Evolutionary conservation across 2,329 filamentous ascomycete species (phyloP).

Genomic region (Trichoderma simmonsii): DNA sequence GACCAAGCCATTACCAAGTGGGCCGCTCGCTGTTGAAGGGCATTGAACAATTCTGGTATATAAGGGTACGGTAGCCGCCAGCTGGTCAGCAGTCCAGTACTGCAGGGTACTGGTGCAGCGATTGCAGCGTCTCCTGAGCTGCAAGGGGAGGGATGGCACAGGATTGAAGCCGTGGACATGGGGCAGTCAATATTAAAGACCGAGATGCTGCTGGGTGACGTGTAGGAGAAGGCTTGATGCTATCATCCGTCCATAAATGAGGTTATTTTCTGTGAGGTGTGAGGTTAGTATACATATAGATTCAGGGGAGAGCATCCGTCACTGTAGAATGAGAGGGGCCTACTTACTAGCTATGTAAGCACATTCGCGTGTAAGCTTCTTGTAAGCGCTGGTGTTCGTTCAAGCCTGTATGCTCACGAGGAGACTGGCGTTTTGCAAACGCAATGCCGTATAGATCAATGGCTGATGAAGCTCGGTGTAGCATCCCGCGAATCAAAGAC

Average conservation of each 20-base stretch:
- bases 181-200: background rate
- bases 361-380: background rate
- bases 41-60: background rate
- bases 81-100: background rate
- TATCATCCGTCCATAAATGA: background rate
- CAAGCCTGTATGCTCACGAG: background rate
- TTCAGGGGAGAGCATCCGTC: no score
- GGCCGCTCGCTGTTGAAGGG: background rate
- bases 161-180: background rate
- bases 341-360: background rate
- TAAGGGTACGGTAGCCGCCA: slow-evolving; percentile 1
- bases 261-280: background rate
- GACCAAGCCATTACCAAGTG: background rate
- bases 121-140: background rate
- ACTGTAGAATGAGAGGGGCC: background rate
- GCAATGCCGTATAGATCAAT: background rate
- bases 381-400: background rate
- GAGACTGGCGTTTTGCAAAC: background rate
- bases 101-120: background rate
- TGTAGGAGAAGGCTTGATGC: background rate
- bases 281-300: background rate
- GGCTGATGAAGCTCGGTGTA: no score
- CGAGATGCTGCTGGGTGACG: background rate
- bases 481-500: background rate
- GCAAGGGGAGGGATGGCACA: no score